These are phyloP conservation scores for Penicillium sp. DNA, from an alignment of 2,329 filamentous ascomycete species.

Conservation along the genomic window DNA sequence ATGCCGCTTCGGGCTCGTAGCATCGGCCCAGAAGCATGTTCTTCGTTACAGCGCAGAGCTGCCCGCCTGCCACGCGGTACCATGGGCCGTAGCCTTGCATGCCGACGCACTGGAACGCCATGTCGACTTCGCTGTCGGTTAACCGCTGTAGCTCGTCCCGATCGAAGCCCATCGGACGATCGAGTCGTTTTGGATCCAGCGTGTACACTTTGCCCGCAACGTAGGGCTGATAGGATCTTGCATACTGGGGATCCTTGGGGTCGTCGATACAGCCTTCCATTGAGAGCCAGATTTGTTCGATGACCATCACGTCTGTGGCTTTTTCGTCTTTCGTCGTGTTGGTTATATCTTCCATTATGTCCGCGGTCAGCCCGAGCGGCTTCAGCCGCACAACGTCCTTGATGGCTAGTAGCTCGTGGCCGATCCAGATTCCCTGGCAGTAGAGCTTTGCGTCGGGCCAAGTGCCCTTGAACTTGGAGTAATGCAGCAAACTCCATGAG, in stretches of 20 bases:
- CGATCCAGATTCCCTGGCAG: conserved; percentile 55
- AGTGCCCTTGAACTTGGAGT: conserved; percentile 51
- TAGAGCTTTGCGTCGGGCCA: conserved; percentile 57
- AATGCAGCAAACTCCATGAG: conserved; percentile 54
- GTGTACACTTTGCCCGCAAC: conserved; percentile 53
- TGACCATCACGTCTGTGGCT: conserved; percentile 53
- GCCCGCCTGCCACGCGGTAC: conserved; percentile 49
- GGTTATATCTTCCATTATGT: conserved; percentile 13
- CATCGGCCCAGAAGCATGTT: conserved; percentile 55
- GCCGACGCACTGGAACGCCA: conserved; percentile 38
- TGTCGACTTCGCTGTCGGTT: conserved; percentile 32
- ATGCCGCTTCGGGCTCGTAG: conserved; percentile 52
- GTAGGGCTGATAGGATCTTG: conserved; percentile 45
- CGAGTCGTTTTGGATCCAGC: conserved; percentile 20
- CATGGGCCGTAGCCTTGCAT: conserved; percentile 51
- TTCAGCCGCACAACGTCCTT: conserved; percentile 56
- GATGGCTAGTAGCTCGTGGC: conserved; percentile 54
- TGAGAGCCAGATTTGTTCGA: conserved; percentile 54
- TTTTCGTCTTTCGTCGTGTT: conserved; percentile 12
- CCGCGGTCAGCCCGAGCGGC: conserved; percentile 24
- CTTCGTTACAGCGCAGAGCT: conserved; percentile 49
- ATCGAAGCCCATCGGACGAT: conserved; percentile 23
- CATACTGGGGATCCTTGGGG: conserved; percentile 46
- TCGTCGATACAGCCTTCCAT: conserved; percentile 51
- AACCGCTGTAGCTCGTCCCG: conserved; percentile 24